These are phyloP conservation scores for Thalassiosira livingstoniorum DNA, from an alignment of 352 stramenopile genomes.

Conservation along the genomic window DNA sequence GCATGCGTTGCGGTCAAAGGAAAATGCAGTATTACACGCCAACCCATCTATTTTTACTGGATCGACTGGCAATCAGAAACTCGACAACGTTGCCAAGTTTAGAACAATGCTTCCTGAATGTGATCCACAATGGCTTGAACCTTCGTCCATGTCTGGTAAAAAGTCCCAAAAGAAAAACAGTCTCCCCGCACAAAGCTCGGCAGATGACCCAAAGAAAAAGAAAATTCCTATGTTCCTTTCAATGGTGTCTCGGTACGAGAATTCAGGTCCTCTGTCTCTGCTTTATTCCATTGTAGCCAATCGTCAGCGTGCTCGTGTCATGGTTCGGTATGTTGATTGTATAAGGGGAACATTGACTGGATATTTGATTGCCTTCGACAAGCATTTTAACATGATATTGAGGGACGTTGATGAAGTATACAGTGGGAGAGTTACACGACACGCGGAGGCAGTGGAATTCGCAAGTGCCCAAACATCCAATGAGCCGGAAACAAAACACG, in stretches of 20 bases:
- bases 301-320: constrained; percentile 87
- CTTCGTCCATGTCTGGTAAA: constrained; percentile 68
- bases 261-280: constrained; percentile 88
- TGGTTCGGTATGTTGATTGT: constrained; percentile 91
- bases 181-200: background rate
- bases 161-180: constrained; percentile 34
- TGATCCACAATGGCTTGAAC: constrained; percentile 75
- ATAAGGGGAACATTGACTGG: constrained; percentile 91
- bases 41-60: constrained; percentile 56
- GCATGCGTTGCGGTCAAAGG: constrained; percentile 48
- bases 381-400: constrained; percentile 94
- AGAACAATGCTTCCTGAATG: constrained; percentile 85
- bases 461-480: too few species aligned
- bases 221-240: constrained; percentile 53
- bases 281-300: constrained; percentile 88
- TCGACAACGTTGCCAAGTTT: constrained; percentile 92
- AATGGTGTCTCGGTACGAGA: constrained; percentile 82
- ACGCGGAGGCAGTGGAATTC: constrained; percentile 25
- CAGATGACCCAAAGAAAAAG: constrained; percentile 30
- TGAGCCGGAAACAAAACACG: too few species aligned
- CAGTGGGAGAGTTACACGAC: constrained; percentile 49
- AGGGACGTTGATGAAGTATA: constrained; percentile 89
- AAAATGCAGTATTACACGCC: constrained; percentile 33
- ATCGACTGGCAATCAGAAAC: constrained; percentile 41
- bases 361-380: constrained; percentile 94